A percentile compares a stretch with the other conserved stretches of the same genome.
These are phyloP conservation scores for Monilinia polystroma DNA, from an alignment of 2,329 filamentous ascomycete genomes.

Conservation along the genomic window DNA sequence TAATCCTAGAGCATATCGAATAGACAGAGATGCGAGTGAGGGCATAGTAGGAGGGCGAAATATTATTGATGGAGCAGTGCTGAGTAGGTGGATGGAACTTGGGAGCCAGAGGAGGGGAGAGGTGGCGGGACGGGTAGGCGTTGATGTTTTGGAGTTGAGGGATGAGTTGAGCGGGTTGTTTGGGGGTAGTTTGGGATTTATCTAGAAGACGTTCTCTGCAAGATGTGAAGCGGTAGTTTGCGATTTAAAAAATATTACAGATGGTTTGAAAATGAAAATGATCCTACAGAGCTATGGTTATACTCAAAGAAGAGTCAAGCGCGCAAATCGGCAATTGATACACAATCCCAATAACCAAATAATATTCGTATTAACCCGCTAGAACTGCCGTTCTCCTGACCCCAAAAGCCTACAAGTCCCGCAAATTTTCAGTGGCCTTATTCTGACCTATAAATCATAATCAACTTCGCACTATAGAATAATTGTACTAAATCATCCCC, in stretches of 20 bases:
- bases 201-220: neutral
- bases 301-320: neutral
- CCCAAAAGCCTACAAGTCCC: no score
- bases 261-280: no score
- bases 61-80: constrained; percentile 70
- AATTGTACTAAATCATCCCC: neutral
- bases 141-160: constrained; percentile 63
- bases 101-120: constrained; percentile 68
- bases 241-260: neutral
- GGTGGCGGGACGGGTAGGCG: constrained; percentile 71
- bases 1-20: constrained; percentile 78
- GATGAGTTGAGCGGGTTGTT: constrained; percentile 65
- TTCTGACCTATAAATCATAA: neutral
- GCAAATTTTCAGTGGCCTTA: neutral
- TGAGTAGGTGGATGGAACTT: constrained; percentile 75
- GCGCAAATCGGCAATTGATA: neutral
- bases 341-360: neutral
- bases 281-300: neutral
- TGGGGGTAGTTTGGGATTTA: constrained; percentile 45
- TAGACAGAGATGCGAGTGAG: constrained; percentile 53
- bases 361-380: no score
- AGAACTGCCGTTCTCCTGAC: neutral
- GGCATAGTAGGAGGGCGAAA: constrained; percentile 46
- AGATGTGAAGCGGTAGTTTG: neutral
- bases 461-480: neutral